Conservation (phyloP, 108 stramenopile genomes). For the Conticribra guillardii region DNA sequence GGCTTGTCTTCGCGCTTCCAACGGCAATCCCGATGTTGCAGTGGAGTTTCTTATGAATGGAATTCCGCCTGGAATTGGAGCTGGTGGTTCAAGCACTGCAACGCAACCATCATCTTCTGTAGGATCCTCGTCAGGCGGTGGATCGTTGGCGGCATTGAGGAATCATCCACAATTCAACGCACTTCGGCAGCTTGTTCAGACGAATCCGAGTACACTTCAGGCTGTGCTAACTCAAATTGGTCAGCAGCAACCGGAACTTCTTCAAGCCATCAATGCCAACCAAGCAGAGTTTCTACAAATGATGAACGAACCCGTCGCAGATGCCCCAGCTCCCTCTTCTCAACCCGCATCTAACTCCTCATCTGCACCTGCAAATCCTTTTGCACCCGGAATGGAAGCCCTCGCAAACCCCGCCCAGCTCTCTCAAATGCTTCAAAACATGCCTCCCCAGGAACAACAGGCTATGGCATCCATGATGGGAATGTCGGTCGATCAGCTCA, state of each 20-base stretch:
- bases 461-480: constrained; percentile 95
- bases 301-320: constrained; percentile 97
- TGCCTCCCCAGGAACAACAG: constrained; percentile 88
- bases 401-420: constrained; percentile 88
- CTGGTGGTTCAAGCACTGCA: constrained; percentile 18
- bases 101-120: constrained; percentile 44
- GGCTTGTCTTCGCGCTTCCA: constrained; percentile 93
- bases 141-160: constrained; percentile 82
- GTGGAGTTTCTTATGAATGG: constrained; percentile 98
- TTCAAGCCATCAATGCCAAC: constrained; percentile 92
- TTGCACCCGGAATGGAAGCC: constrained; percentile 55
- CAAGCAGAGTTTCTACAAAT: constrained; percentile 93
- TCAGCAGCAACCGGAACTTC: constrained; percentile 89
- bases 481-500: constrained; percentile 90
- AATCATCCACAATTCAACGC: constrained; percentile 95
- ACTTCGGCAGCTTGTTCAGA: constrained; percentile 90
- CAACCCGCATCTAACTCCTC: constrained; percentile 30
- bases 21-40: constrained; percentile 94
- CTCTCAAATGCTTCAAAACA: constrained; percentile 80
- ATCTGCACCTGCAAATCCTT: constrained; percentile 35
- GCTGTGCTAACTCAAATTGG: constrained; percentile 92
- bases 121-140: constrained; percentile 24
- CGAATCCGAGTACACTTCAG: constrained; percentile 89
- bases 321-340: constrained; percentile 38
- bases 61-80: constrained; percentile 81